phyloP scores from a whole-genome alignment of 805 yeast species.

The Barnettozyma sucrosica region DNA sequence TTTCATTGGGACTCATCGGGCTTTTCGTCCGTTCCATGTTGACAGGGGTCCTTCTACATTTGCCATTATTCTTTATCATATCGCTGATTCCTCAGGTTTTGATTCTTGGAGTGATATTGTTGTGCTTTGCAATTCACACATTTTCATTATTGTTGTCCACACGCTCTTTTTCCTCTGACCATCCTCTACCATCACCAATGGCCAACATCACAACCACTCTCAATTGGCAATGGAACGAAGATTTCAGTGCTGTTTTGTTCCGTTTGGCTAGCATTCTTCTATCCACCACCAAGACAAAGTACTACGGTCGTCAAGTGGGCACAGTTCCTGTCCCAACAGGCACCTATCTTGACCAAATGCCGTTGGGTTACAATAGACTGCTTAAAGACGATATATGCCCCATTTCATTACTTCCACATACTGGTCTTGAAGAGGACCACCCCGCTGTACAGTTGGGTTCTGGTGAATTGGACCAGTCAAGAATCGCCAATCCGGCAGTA shows the following conservation, averaged over 20 bases:
- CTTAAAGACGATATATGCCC: not conserved
- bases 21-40: conserved; percentile 39
- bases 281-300: not conserved
- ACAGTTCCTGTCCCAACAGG: not conserved
- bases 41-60: conserved; percentile 36
- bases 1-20: conserved; percentile 48
- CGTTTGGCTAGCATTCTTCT: not conserved
- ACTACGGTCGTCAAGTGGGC: conserved; percentile 1
- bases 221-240: conserved; percentile 43
- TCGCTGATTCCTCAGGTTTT: conserved; percentile 66
- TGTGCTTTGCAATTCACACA: conserved; percentile 49
- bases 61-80: conserved; percentile 51
- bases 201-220: conserved; percentile 33
- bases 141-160: conserved; percentile 53
- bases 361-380: not conserved
- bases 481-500: not conserved
- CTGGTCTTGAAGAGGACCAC: not conserved
- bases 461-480: not conserved
- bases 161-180: conserved; percentile 27
- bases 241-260: conserved; percentile 36
- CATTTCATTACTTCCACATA: not conserved
- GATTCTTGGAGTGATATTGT: conserved; percentile 40
- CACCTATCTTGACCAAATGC: not conserved
- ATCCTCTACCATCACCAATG: conserved; percentile 29
- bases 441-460: not conserved